A percentile compares a stretch with the other conserved stretches of the same genome.
Evolutionary conservation across 2,329 filamentous ascomycete genomes (phyloP).

Genomic region (Calonectria hongkongensis): DNA sequence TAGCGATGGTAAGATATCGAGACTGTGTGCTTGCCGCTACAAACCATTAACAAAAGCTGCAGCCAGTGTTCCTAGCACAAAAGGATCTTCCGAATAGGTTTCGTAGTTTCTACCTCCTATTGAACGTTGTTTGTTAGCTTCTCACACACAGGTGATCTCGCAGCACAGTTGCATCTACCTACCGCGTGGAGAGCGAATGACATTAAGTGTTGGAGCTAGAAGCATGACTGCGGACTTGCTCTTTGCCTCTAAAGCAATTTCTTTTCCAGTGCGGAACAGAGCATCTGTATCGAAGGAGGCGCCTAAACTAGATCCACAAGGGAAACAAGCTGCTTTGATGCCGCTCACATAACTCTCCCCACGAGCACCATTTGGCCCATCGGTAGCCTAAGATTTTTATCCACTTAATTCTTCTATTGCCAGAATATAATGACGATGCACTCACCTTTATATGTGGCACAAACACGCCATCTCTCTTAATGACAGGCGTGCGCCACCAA

Average conservation of each 20-base stretch:
- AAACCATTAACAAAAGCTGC: conserved; percentile 62
- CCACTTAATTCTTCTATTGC: neutral
- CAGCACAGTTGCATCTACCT: neutral
- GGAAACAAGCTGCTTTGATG: conserved; percentile 52
- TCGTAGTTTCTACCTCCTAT: conserved; percentile 65
- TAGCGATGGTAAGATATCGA: neutral
- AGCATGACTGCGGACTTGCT: conserved; percentile 81
- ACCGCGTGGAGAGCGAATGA: conserved; percentile 64
- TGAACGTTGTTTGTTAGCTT: neutral
- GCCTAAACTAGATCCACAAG: conserved; percentile 63
- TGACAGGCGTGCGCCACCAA: conserved; percentile 40
- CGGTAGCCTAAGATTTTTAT: conserved; percentile 28
- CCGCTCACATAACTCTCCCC: conserved; percentile 50
- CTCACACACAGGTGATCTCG: neutral
- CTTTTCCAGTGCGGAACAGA: conserved; percentile 72
- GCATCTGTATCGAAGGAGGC: conserved; percentile 77
- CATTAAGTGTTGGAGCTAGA: conserved; percentile 76
- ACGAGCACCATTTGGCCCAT: conserved; percentile 56
- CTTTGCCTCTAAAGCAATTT: conserved; percentile 70
- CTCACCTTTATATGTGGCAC: conserved; percentile 39
- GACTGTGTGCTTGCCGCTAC: neutral
- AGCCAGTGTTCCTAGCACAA: conserved; percentile 63
- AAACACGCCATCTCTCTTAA: conserved; percentile 30
- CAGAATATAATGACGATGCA: neutral
- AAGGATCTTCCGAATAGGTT: conserved; percentile 65